Percentiles rank a stretch among this genome's conserved stretches.
phyloP scores from a whole-genome alignment of 106 monocot species.

The Dioscorea alata region DNA sequence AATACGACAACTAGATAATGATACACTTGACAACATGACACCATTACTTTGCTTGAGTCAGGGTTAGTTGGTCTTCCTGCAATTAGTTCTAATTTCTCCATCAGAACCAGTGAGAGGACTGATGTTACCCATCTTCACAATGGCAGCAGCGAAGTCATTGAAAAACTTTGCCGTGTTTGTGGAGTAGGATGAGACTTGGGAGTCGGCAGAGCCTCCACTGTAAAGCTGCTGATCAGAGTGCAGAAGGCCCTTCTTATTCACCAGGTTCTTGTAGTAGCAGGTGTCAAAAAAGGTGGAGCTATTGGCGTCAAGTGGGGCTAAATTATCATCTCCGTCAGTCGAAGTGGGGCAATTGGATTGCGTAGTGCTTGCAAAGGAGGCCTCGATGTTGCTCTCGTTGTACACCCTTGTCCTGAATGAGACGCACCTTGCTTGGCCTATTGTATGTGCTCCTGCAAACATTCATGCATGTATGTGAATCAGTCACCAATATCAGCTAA shows the following conservation, averaged over 20 bases:
- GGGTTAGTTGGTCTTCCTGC: slow-evolving; percentile 47
- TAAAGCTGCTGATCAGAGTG: slow-evolving; percentile 64
- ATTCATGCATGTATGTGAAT: not conserved
- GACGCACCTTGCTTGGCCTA: slow-evolving; percentile 43
- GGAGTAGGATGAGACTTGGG: slow-evolving; percentile 29
- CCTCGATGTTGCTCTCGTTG: slow-evolving; percentile 47
- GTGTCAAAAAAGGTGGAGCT: slow-evolving; percentile 30
- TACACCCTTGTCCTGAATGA: slow-evolving; percentile 38
- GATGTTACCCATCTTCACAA: slow-evolving; percentile 59
- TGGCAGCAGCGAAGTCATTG: slow-evolving; percentile 43
- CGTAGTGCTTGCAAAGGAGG: slow-evolving; percentile 24
- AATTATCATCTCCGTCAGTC: slow-evolving; percentile 33
- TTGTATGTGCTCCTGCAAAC: slow-evolving; percentile 49
- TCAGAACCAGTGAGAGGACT: slow-evolving; percentile 46
- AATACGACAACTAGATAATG: not conserved
- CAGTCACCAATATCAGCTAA: not conserved
- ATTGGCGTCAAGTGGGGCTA: slow-evolving; percentile 32
- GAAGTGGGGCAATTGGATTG: slow-evolving; percentile 32
- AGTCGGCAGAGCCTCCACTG: slow-evolving; percentile 44
- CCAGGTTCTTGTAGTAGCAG: slow-evolving; percentile 38
- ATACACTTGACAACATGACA: not conserved
- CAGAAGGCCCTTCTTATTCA: slow-evolving; percentile 42
- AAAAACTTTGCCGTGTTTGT: slow-evolving; percentile 27
- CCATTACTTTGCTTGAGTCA: not conserved
- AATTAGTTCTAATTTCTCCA: slow-evolving; percentile 64